Base-by-base conservation (phyloP, 495 filamentous ascomycete species). In the Neohortaea acidophila region DNA sequence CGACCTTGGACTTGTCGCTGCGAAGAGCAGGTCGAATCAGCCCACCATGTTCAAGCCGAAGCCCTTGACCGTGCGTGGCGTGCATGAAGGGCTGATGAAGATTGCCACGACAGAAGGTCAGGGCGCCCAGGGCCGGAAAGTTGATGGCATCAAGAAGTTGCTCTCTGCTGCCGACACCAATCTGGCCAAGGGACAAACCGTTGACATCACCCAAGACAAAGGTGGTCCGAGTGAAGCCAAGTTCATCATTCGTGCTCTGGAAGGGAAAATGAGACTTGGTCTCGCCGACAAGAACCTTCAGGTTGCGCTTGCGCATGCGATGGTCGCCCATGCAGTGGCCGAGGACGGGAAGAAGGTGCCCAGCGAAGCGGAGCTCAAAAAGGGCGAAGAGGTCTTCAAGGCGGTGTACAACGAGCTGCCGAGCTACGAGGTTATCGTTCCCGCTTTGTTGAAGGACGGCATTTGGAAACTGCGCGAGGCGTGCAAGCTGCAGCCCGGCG, bases 41-140 rank as follows among this genome's bases (percentile, higher is more conserved):
- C 79, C 79, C 9, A 96, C 91, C 1, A 93, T 97, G 81, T 93
- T 94, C 66, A 87, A 89, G 55, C 91, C 85, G 2, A 94, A 93
- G 56, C 66, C 85, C 15, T 64, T 97, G 50, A 94, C 85, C 1
- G 69, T 97, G 3, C 69, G 68, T 27, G 82, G 81, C 14, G 86
- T 97, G 1, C 84, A 86, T 51, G 78, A 92, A 58, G 81, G 83
- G 8, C 57, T 97, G 19, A 79, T 96, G 60, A 74, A 64, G 12
- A 92, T 97, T 48, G 91, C 89, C 20, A 91, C 77, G 4, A 68
- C 81, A 18, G 72, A 78, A 45, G 89, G 89, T 5, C 80, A 85
- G 53, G 87, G 87, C 28, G 74, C 84, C 18, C 89, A 97, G 49
- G 75, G 75, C 19, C 74, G 82, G 35, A 97, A 97, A 58, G 79